phyloP scores from a whole-genome alignment of 1,284 basidiomycete species.

The Apiotrichum brassicae region DNA sequence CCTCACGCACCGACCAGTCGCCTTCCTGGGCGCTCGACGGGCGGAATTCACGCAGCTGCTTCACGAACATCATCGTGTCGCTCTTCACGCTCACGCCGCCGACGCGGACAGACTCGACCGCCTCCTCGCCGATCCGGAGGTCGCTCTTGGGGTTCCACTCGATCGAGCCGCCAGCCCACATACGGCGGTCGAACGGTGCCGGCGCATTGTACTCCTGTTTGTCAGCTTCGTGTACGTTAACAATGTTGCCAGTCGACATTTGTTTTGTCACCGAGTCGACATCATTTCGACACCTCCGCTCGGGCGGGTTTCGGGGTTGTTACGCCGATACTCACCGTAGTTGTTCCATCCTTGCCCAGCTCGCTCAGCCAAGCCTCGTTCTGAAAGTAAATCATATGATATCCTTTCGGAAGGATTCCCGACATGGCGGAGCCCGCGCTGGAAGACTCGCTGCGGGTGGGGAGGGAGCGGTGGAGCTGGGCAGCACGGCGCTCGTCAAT shows the following conservation, averaged over 20 bases:
- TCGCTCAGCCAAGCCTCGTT: constrained; percentile 56
- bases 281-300: no score
- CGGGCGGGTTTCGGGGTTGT: not conserved
- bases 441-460: constrained; percentile 53
- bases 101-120: constrained; percentile 54
- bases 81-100: constrained; percentile 59
- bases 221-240: constrained; percentile 35
- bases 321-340: constrained; percentile 53
- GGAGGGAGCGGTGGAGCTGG: constrained; percentile 52
- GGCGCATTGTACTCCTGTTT: constrained; percentile 52
- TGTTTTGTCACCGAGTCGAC: no score
- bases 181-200: constrained; percentile 64
- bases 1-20: constrained; percentile 55
- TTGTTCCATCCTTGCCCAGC: constrained; percentile 58
- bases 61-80: constrained; percentile 67
- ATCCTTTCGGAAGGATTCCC: constrained; percentile 55
- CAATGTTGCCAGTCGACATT: no score
- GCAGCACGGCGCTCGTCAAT: constrained; percentile 19
- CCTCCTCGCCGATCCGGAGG: constrained; percentile 56
- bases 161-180: constrained; percentile 77
- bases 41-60: constrained; percentile 49
- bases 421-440: constrained; percentile 9
- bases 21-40: constrained; percentile 51
- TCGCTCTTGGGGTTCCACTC: constrained; percentile 52
- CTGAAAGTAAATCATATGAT: constrained; percentile 70